Base-by-base conservation (phyloP, 352 stramenopile species). In the Globisporangium takayamanum region DNA sequence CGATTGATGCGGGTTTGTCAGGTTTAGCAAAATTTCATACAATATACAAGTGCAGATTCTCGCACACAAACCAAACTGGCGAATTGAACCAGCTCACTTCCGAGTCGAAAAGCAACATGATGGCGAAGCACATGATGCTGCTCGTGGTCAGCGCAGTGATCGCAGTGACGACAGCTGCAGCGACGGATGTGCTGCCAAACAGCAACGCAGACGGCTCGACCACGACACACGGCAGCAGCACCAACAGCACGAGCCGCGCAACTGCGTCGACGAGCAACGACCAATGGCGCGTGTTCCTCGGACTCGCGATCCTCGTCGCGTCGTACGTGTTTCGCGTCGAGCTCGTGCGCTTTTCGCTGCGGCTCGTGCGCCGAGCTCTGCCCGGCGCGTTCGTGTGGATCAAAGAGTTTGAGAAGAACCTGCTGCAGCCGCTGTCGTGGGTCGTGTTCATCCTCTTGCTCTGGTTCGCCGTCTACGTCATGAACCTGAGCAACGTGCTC, bases 361-460 rank as follows among this genome's bases (percentile, higher is more conserved):
- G 74, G 15, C 66, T 94, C 8, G 68, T 66, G 60, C 73, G 80
- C n/a, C 82, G 84, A 18, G 73, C 78, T 22, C 36, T 88, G 20
- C 80, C 82, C 2, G 68, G 69, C 44, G 66, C 82, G 30, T 73
- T 84, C 51, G 72, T 80, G n/a, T 92, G 78, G 77, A 73, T 94
- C 50, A 80, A 84, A 41, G 78, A 94, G 70, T 92, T 94, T 59
- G 84, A 94, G 60, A 92, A 92, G 57, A 87, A 75, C 60, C 66
- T 94, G 25, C 50, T 90, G 55, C 68, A 72, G 36, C 84, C 84
- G 46, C 67, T 94, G 0, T 89, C 84, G 0, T 94, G 82, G 80
- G 77, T 91, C 39, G 77, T 94, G 16, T 92, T 92, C 62, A 70
- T 94, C 33, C 65, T 94, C 28, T 63, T 91, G 16, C 58, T 77